phyloP scores from a whole-genome alignment of 2,329 filamentous ascomycete genomes.

The Nothophaeocryptopus gaeumannii region DNA sequence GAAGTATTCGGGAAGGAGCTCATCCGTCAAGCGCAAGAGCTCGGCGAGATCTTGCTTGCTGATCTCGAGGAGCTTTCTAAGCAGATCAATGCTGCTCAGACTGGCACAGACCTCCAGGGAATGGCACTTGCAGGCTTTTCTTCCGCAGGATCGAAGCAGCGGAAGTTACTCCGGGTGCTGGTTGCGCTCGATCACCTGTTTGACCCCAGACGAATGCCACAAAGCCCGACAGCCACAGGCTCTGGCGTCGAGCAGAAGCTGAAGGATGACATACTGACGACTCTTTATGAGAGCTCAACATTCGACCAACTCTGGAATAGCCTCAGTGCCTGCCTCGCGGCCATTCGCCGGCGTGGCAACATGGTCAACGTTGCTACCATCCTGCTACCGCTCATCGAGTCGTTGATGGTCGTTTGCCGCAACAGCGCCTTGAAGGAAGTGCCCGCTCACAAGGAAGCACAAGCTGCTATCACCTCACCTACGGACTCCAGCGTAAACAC shows the following conservation, averaged over 20 bases:
- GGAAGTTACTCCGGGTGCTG: slow-evolving; percentile 86
- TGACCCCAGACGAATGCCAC: slow-evolving; percentile 63
- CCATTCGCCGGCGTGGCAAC: slow-evolving; percentile 86
- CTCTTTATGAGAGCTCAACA: slow-evolving; percentile 84
- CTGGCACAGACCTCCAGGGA: slow-evolving; percentile 91
- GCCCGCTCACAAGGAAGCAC: slow-evolving; percentile 7
- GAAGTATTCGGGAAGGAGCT: slow-evolving; percentile 90
- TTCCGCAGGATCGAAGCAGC: slow-evolving; percentile 91
- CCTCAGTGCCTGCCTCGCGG: slow-evolving; percentile 80
- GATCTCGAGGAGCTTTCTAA: slow-evolving; percentile 82
- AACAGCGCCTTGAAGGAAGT: slow-evolving; percentile 81
- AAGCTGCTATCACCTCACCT: slow-evolving; percentile 44
- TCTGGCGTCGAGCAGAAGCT: slow-evolving; percentile 54
- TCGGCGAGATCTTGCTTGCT: slow-evolving; percentile 79
- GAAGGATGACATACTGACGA: slow-evolving; percentile 81
- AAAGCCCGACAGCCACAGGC: slow-evolving; percentile 9
- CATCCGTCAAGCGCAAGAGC: slow-evolving; percentile 76
- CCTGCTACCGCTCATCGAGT: slow-evolving; percentile 87
- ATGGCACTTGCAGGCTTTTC: slow-evolving; percentile 94
- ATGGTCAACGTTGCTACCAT: slow-evolving; percentile 98
- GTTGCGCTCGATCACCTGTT: slow-evolving; percentile 96
- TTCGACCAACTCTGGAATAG: slow-evolving; percentile 91
- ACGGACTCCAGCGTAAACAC: slow-evolving; percentile 58
- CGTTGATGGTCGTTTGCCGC: slow-evolving; percentile 98
- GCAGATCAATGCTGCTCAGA: slow-evolving; percentile 81